A percentile compares a stretch with the other conserved stretches of the same genome.
phyloP scores from a whole-genome alignment of 768 basidiomycete species.

The Phylloporus arenicola region DNA sequence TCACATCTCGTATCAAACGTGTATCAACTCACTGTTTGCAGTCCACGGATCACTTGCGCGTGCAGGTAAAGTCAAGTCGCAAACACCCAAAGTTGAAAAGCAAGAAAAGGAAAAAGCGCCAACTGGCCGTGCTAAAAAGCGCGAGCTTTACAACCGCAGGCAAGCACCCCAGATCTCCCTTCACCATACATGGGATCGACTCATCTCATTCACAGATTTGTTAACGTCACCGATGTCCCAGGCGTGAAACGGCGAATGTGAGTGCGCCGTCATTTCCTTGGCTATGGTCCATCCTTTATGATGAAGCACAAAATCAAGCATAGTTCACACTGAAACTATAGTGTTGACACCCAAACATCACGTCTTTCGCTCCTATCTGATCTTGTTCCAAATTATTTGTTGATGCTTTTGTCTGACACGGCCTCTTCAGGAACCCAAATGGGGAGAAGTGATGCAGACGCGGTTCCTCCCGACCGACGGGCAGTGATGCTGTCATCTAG shows the following conservation, averaged over 20 bases:
- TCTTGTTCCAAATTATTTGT: conserved; percentile 2
- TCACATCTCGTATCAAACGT: neutral
- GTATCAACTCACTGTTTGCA: conserved; percentile 21
- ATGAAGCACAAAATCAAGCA: conserved; percentile 51
- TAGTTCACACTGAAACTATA: conserved; percentile 94
- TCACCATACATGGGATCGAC: neutral
- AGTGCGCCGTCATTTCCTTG: conserved; percentile 43
- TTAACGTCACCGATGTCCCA: conserved; percentile 83
- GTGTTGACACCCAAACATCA: conserved; percentile 85
- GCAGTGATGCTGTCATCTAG: neutral
- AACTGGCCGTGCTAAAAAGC: conserved; percentile 97
- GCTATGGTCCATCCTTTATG: conserved; percentile 1
- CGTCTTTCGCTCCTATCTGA: conserved; percentile 99
- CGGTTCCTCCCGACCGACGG: neutral
- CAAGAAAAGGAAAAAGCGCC: conserved; percentile 98
- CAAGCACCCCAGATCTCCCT: conserved; percentile 33
- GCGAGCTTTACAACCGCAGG: conserved; percentile 87
- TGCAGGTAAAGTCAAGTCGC: conserved; percentile 98
- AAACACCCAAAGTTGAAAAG: conserved; percentile 95
- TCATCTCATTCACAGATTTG: conserved; percentile 50
- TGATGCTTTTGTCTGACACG: conserved; percentile 3
- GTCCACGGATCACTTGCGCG: conserved; percentile 99
- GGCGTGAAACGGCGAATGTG: conserved; percentile 94
- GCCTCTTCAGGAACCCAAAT: conserved; percentile 16
- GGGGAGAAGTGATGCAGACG: neutral